Evolutionary conservation across 2,329 filamentous ascomycete species (phyloP), one percentile per base, ranked within the genome.

Genomic region (Diaporthe batatas): DNA sequence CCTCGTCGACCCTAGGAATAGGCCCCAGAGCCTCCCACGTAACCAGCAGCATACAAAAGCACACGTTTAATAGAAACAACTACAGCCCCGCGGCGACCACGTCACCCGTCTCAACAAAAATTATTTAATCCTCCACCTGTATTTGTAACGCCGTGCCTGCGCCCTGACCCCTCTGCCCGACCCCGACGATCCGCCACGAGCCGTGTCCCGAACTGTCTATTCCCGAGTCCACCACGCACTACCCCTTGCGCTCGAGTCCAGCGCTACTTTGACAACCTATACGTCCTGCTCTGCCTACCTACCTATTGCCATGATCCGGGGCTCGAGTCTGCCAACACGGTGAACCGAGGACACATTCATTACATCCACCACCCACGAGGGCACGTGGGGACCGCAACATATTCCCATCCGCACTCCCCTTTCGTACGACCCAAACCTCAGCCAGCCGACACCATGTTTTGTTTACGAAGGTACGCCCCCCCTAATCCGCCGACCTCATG

Each of bases 381-480:
- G n/a, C n/a, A n/a, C n/a, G n/a, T n/a, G n/a, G 44, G n/a, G 25
- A 54, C 57, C 29, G 6, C 68, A 51, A 29, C 21, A 53, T 62
- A 8, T 42, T 42, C 67, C 25, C 54, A 39, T 34, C 44, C 49
- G 36, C 42, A 39, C 54, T 21, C 23, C 10, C 8, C 55, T 23
- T 32, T 3, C 29, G 34, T 58, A 62, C 55, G 21, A 54, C 12
- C 32, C 54, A 49, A 44, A 42, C 42, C n/a, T 49, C 57, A 67
- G 23, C 62, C 57, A 59, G 49, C 49, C 71, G 58, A 51, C 77
- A 78, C 73, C 75, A 92, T 92, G 90, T 92, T 92, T 81, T 92
- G 91, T 81, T 84, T 93, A 74, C 87, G 91, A 77, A 91, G 89
- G 90, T 91, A 83, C 78, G 84, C 18, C 6, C 14, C 14, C 39